Evolutionary conservation across 2,329 filamentous ascomycete species (phyloP).

Genomic region (Fusarium piperis): DNA sequence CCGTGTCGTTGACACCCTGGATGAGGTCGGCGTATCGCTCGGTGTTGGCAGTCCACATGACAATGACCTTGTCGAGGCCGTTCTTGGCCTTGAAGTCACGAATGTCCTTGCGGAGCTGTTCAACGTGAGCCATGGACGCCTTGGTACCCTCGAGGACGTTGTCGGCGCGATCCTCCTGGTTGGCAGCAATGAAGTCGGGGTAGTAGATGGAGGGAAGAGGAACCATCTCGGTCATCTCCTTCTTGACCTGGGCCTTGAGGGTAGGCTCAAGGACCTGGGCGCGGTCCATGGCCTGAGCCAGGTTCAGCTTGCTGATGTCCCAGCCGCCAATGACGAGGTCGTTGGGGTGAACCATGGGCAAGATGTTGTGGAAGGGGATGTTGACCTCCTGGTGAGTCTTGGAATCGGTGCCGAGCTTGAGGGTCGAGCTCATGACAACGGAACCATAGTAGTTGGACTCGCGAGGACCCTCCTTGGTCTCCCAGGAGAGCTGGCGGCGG

Average conservation of each 20-base stretch:
- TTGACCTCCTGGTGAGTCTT: conserved; percentile 90
- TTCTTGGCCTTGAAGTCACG: conserved; percentile 91
- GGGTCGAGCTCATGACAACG: conserved; percentile 94
- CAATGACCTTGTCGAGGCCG: conserved; percentile 90
- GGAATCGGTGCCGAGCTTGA: conserved; percentile 92
- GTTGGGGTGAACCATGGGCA: conserved; percentile 98
- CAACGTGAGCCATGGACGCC: conserved; percentile 87
- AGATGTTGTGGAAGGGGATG: conserved; percentile 91
- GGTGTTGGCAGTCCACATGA: conserved; percentile 99
- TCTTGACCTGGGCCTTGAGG: conserved; percentile 87
- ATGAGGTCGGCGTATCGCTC: conserved; percentile 94
- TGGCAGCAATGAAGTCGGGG: conserved; percentile 98
- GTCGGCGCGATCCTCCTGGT: conserved; percentile 96
- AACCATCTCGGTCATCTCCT: conserved; percentile 90
- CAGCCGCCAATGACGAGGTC: conserved; percentile 95
- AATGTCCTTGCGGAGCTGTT: conserved; percentile 93
- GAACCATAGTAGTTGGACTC: conserved; percentile 98
- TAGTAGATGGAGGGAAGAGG: conserved; percentile 98
- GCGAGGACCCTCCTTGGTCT: conserved; percentile 88
- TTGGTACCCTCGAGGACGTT: conserved; percentile 86
- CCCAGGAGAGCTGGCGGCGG: conserved; percentile 85
- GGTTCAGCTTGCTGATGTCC: conserved; percentile 93
- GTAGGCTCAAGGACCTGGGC: conserved; percentile 95
- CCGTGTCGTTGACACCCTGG: conserved; percentile 92
- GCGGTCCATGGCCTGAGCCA: conserved; percentile 93